Percentiles rank a stretch among this genome's conserved stretches.
Evolutionary conservation across 176 grass and related monocot species (phyloP).

Genomic region (Oryza meyeriana): DNA sequence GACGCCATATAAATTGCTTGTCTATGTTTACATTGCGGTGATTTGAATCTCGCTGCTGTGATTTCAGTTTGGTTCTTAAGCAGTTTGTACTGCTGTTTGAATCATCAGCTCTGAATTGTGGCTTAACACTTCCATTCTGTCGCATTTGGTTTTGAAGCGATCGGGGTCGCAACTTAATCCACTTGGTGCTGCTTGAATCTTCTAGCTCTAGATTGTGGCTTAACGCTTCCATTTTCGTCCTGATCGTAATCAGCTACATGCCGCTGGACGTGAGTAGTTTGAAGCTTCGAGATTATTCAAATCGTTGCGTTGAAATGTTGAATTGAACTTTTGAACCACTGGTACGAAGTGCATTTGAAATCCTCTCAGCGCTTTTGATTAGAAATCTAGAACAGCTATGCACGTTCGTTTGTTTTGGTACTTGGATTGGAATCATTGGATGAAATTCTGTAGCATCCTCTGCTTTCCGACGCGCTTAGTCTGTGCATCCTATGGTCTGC

Average conservation of each 20-base stretch:
- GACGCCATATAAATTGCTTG: not conserved
- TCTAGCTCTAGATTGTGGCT: not conserved
- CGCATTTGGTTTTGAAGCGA: constrained; percentile 25
- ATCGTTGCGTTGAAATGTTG: not conserved
- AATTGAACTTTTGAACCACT: not conserved
- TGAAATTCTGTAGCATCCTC: not conserved
- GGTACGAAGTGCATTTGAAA: not conserved
- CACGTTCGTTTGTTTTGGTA: not conserved
- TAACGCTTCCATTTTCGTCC: not conserved
- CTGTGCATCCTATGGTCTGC: no score
- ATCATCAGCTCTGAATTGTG: not conserved
- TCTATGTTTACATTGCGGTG: not conserved
- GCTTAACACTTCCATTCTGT: not conserved
- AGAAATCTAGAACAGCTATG: not conserved
- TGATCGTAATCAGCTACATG: not conserved
- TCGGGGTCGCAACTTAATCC: not conserved
- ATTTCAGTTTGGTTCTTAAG: not conserved
- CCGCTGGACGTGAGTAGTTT: not conserved
- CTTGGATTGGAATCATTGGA: not conserved
- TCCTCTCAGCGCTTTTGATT: not conserved
- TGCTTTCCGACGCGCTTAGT: no score
- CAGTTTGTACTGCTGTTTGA: not conserved
- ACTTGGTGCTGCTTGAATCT: not conserved
- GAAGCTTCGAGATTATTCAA: no score
- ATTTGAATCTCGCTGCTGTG: not conserved